These are phyloP conservation scores for Obba rivulosa DNA, from an alignment of 768 basidiomycete species.

Conservation along the genomic window DNA sequence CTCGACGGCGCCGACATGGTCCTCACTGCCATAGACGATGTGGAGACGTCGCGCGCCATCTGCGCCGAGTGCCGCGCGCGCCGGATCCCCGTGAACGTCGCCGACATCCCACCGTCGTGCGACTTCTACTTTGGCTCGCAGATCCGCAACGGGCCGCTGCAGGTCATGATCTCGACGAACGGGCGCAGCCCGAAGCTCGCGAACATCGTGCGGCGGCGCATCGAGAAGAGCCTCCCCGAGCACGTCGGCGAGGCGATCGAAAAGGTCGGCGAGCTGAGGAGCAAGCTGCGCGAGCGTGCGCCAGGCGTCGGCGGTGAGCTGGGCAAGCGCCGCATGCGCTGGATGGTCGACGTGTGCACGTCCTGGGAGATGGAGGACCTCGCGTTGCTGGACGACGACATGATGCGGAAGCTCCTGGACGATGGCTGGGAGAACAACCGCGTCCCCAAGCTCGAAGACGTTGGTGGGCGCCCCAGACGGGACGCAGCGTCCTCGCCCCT, in stretches of 20 bases:
- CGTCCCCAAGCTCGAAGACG: constrained; percentile 28
- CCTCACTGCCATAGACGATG: constrained; percentile 89
- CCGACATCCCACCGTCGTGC: constrained; percentile 92
- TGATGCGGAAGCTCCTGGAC: constrained; percentile 63
- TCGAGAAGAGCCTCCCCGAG: constrained; percentile 66
- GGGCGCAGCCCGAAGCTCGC: constrained; percentile 92
- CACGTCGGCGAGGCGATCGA: constrained; percentile 73
- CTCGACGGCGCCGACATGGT: constrained; percentile 77
- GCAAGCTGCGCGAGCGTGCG: constrained; percentile 68
- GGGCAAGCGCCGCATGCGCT: constrained; percentile 80
- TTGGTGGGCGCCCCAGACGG: constrained; percentile 7
- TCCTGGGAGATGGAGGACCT: constrained; percentile 83
- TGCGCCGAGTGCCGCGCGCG: constrained; percentile 58
- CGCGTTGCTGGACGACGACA: constrained; percentile 56
- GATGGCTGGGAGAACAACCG: constrained; percentile 78
- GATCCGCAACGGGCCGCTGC: constrained; percentile 84
- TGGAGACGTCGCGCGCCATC: constrained; percentile 65
- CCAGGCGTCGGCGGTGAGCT: constrained; percentile 78
- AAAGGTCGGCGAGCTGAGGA: constrained; percentile 71
- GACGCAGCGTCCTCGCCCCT: neutral
- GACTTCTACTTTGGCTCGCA: constrained; percentile 99
- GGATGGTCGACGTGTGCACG: constrained; percentile 88
- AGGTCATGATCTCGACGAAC: constrained; percentile 94
- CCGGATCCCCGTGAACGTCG: constrained; percentile 88
- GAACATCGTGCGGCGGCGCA: constrained; percentile 65